Conservation (phyloP, 2,329 filamentous ascomycete species). For the Epichloe coenophiala region DNA sequence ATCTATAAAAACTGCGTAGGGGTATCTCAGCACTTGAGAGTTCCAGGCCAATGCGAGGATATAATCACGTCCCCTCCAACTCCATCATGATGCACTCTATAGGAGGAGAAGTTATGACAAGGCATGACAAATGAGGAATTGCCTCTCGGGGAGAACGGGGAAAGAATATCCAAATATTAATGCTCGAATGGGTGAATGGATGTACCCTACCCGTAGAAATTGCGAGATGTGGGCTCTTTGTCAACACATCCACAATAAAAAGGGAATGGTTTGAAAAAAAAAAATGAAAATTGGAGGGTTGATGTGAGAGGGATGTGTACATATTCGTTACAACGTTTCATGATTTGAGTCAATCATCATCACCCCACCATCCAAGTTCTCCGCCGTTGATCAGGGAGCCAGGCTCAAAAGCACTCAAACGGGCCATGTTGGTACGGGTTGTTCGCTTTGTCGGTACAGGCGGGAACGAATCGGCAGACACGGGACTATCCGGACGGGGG, state of each 20-base stretch:
- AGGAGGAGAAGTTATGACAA: not conserved
- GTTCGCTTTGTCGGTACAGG: constrained; percentile 10
- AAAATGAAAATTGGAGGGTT: not conserved
- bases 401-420: constrained; percentile 21
- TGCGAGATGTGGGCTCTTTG: not conserved
- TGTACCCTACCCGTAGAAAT: too few relatives aligned
- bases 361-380: constrained; percentile 26
- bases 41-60: not conserved
- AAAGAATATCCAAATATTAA: not conserved
- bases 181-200: not conserved
- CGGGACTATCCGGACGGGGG: constrained; percentile 28
- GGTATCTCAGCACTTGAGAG: constrained; percentile 2
- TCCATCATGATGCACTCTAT: not conserved
- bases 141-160: not conserved
- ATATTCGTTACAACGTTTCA: not conserved
- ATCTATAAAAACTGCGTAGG: not conserved
- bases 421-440: constrained; percentile 23
- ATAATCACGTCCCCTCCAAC: not conserved
- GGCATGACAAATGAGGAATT: not conserved
- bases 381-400: constrained; percentile 11
- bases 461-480: constrained; percentile 21
- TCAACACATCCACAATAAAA: not conserved
- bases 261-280: not conserved
- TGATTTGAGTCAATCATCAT: constrained; percentile 19
- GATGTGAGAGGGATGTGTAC: not conserved